These are phyloP conservation scores for Naganishia albida DNA, from an alignment of 1,284 basidiomycete species.

Conservation along the genomic window DNA sequence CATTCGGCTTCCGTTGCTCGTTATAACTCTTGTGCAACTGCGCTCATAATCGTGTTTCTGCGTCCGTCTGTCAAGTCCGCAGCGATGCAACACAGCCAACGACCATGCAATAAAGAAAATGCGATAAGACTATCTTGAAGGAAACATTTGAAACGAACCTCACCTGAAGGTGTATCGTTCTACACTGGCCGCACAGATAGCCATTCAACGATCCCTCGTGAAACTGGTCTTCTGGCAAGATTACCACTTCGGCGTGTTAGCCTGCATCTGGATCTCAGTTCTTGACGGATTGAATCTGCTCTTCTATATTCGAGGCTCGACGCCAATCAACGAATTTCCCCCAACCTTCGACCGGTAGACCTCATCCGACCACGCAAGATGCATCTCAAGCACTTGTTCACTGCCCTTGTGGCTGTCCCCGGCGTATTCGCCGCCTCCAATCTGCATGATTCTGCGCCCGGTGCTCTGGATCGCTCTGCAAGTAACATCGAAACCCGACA, in stretches of 20 bases:
- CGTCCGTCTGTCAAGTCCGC: too few species aligned
- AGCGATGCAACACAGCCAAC: too few species aligned
- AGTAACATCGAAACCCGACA: conserved; percentile 5
- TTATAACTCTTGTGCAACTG: too few species aligned
- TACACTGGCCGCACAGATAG: neutral
- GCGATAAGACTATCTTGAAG: neutral
- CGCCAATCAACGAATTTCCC: too few species aligned
- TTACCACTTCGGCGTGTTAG: neutral
- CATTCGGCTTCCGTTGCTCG: too few species aligned
- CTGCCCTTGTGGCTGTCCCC: neutral
- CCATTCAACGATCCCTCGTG: neutral
- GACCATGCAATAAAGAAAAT: neutral
- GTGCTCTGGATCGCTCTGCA: neutral
- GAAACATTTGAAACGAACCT: too few species aligned
- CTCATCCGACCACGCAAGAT: neutral
- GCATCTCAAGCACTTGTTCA: conserved; percentile 3
- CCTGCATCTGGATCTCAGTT: neutral
- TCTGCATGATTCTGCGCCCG: neutral
- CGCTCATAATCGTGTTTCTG: too few species aligned
- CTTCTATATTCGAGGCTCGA: neutral
- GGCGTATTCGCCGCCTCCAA: neutral
- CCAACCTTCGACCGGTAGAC: neutral
- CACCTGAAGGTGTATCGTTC: too few species aligned
- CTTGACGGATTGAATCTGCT: neutral
- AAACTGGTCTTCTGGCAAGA: conserved; percentile 25